Evolutionary conservation across 805 yeast genomes (phyloP).

Genomic region (Peterozyma toletana): DNA sequence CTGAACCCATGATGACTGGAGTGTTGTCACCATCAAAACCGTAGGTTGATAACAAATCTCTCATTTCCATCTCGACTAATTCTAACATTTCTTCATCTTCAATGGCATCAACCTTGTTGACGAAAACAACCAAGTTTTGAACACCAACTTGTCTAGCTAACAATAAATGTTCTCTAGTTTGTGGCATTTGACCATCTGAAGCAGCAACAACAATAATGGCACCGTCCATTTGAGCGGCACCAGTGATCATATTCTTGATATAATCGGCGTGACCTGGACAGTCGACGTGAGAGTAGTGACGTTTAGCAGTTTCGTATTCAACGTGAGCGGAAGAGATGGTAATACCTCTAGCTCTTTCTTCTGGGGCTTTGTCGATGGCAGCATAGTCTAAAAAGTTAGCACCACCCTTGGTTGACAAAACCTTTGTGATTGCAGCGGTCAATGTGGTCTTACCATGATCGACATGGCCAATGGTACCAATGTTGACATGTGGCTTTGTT

Average conservation of each 20-base stretch:
- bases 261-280: constrained; percentile 99
- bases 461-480: constrained; percentile 98
- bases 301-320: constrained; percentile 89
- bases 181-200: constrained; percentile 99
- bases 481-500: constrained; percentile 92
- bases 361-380: constrained; percentile 95
- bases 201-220: constrained; percentile 99
- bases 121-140: constrained; percentile 93
- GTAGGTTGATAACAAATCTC: constrained; percentile 83
- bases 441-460: constrained; percentile 98
- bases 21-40: constrained; percentile 98
- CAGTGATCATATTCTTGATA: constrained; percentile 98
- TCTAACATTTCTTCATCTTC: constrained; percentile 99
- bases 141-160: constrained; percentile 99
- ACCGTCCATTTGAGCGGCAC: constrained; percentile 99
- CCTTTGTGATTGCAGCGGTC: constrained; percentile 98
- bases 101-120: constrained; percentile 95
- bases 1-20: constrained; percentile 98
- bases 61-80: constrained; percentile 99
- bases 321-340: constrained; percentile 97
- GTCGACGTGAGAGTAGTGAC: constrained; percentile 97
- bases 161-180: constrained; percentile 97
- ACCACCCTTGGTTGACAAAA: constrained; percentile 80
- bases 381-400: constrained; percentile 91
- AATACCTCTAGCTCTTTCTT: constrained; percentile 99